Conservation (phyloP, 2,329 filamentous ascomycete species). For the Phialophora expanda region DNA sequence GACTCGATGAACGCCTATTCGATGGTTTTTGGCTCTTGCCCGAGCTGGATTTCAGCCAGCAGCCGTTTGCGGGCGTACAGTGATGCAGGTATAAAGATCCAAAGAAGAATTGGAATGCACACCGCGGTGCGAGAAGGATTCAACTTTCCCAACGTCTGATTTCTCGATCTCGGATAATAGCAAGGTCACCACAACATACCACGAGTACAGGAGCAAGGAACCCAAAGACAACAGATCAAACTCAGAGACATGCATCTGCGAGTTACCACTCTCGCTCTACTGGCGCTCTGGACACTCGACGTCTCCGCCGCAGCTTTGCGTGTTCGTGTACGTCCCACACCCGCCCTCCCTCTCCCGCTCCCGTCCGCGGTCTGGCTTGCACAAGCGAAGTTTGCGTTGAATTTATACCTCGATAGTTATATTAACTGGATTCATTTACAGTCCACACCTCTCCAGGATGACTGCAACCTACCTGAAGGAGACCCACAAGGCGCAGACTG, state of each 20-base stretch:
- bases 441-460: constrained; percentile 1
- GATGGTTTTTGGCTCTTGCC: not conserved
- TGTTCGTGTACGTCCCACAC: constrained; percentile 4
- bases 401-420: too few relatives aligned
- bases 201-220: not conserved
- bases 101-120: not conserved
- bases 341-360: too few relatives aligned
- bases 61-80: not conserved
- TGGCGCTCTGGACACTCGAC: constrained; percentile 1
- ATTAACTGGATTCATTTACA: not conserved
- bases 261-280: not conserved
- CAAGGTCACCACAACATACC: not conserved
- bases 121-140: not conserved
- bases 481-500: constrained; percentile 7
- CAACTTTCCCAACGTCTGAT: not conserved
- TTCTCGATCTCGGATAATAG: not conserved
- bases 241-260: not conserved
- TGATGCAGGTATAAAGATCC: not conserved
- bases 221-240: not conserved
- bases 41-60: not conserved
- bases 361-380: too few relatives aligned
- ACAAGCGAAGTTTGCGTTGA: not conserved
- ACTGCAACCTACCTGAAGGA: constrained; percentile 11
- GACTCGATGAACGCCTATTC: not conserved
- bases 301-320: constrained; percentile 9